Percentiles rank a stretch among this genome's conserved stretches.
These are phyloP conservation scores for Candida patagonica DNA, from an alignment of 805 yeast species.

Conservation along the genomic window DNA sequence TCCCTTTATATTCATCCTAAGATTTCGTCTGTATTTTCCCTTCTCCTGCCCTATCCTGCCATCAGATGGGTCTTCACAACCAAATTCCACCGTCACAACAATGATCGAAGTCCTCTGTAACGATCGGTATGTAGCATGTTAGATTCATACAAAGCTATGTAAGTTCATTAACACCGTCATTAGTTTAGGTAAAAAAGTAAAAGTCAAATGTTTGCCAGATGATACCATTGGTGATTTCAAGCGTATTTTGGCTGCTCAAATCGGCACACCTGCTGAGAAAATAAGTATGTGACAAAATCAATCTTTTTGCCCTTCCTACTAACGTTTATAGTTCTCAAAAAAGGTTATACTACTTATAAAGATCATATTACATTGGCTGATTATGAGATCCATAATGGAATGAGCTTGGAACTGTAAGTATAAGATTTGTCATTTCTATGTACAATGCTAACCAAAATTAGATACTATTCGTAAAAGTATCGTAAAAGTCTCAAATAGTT, in stretches of 20 bases:
- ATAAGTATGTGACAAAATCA: slow-evolving; percentile 21
- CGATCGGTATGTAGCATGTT: slow-evolving; percentile 40
- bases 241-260: slow-evolving; percentile 69
- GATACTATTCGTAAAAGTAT: slow-evolving; percentile 5
- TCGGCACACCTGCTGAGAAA: slow-evolving; percentile 63
- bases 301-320: background rate
- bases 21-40: no score
- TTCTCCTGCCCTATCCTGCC: no score
- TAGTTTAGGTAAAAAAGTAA: slow-evolving; percentile 77
- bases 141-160: background rate
- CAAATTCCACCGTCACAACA: background rate
- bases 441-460: background rate
- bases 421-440: background rate
- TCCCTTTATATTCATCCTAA: no score
- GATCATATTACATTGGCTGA: slow-evolving; percentile 91
- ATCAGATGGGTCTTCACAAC: no score
- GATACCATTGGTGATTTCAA: slow-evolving; percentile 90
- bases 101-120: slow-evolving; percentile 71
- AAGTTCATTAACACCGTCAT: background rate
- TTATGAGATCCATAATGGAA: slow-evolving; percentile 87
- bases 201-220: slow-evolving; percentile 73
- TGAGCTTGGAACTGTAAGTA: slow-evolving; percentile 69
- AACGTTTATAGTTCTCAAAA: slow-evolving; percentile 52
- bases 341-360: slow-evolving; percentile 75
- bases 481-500: no score